A percentile compares a stretch with the other conserved stretches of the same genome.
Conservation (phyloP, 108 stramenopile species). For the Bacterosira constricta region DNA sequence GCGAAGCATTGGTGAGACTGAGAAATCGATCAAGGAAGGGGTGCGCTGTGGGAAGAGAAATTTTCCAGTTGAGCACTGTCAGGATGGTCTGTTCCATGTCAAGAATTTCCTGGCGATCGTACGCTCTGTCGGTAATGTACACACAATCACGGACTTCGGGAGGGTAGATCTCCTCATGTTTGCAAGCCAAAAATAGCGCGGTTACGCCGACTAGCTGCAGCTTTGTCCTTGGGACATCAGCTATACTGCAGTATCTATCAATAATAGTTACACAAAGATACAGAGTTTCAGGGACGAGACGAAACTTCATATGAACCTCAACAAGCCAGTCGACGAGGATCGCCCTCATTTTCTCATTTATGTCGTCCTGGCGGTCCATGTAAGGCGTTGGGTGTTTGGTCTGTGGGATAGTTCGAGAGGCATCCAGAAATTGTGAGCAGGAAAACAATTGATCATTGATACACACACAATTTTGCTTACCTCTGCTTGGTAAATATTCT, state of each 20-base stretch:
- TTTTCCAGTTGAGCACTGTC: slow-evolving; percentile 79
- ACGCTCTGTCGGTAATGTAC: slow-evolving; percentile 95
- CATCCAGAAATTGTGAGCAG: background rate
- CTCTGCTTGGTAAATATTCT: slow-evolving; percentile 75
- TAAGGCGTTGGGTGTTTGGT: slow-evolving; percentile 41
- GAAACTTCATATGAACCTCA: slow-evolving; percentile 93
- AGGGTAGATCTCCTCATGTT: slow-evolving; percentile 99
- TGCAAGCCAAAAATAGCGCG: slow-evolving; percentile 95
- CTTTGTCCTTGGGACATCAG: slow-evolving; percentile 83
- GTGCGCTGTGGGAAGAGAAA: slow-evolving; percentile 93
- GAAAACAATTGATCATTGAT: background rate
- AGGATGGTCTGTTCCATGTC: slow-evolving; percentile 96
- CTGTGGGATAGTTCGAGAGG: slow-evolving; percentile 1
- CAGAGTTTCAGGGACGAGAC: slow-evolving; percentile 86
- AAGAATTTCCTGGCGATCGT: slow-evolving; percentile 85
- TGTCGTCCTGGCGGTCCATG: slow-evolving; percentile 82
- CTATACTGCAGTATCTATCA: slow-evolving; percentile 78
- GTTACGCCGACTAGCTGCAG: slow-evolving; percentile 98
- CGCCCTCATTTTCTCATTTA: slow-evolving; percentile 89
- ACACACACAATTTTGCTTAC: slow-evolving; percentile 43
- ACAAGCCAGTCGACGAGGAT: slow-evolving; percentile 95
- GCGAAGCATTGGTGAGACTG: slow-evolving; percentile 49
- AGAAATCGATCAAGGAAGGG: slow-evolving; percentile 93
- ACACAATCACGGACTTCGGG: slow-evolving; percentile 98
- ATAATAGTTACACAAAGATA: slow-evolving; percentile 87